A percentile compares a stretch with the other conserved stretches of the same genome.
Conservation (phyloP, 768 basidiomycete species). For the Coprinopsis sp. region DNA sequence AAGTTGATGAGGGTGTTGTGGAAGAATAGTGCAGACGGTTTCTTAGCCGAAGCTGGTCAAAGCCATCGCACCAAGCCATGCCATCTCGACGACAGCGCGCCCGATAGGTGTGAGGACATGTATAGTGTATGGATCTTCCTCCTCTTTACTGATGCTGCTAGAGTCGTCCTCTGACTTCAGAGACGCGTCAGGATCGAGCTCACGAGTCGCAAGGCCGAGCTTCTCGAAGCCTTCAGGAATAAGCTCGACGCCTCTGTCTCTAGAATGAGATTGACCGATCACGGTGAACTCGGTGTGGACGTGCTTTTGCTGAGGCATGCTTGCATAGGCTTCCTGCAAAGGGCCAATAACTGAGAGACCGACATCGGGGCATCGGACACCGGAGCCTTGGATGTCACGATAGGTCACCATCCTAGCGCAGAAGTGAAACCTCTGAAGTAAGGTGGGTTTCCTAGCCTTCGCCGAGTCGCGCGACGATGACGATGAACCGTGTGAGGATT, state of each 20-base stretch:
- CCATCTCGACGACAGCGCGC: conserved; percentile 52
- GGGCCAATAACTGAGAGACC: conserved; percentile 66
- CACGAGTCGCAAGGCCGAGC: conserved; percentile 58
- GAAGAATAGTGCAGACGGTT: no score
- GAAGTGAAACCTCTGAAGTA: conserved; percentile 64
- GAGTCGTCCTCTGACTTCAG: conserved; percentile 8
- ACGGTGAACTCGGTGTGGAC: conserved; percentile 28
- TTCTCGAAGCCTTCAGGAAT: conserved; percentile 70
- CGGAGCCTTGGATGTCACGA: conserved; percentile 65
- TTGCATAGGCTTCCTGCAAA: conserved; percentile 49
- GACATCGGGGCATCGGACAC: conserved; percentile 66
- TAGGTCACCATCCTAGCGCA: conserved; percentile 71
- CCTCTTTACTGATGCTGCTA: conserved; percentile 13
- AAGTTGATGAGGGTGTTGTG: no score
- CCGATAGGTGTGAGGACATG: conserved; percentile 48
- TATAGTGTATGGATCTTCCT: conserved; percentile 35
- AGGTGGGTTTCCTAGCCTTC: conserved; percentile 41
- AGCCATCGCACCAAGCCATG: conserved; percentile 49
- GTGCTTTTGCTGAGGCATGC: conserved; percentile 28
- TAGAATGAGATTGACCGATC: conserved; percentile 58
- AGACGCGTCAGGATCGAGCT: conserved; percentile 21
- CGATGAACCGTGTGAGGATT: conserved; percentile 35
- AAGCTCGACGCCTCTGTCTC: conserved; percentile 71
- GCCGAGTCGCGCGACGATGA: conserved; percentile 31
- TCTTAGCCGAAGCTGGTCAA: conserved; percentile 51